These are phyloP conservation scores for Fraxinus ornus DNA, from an alignment of 305 asterid genomes.

Conservation along the genomic window DNA sequence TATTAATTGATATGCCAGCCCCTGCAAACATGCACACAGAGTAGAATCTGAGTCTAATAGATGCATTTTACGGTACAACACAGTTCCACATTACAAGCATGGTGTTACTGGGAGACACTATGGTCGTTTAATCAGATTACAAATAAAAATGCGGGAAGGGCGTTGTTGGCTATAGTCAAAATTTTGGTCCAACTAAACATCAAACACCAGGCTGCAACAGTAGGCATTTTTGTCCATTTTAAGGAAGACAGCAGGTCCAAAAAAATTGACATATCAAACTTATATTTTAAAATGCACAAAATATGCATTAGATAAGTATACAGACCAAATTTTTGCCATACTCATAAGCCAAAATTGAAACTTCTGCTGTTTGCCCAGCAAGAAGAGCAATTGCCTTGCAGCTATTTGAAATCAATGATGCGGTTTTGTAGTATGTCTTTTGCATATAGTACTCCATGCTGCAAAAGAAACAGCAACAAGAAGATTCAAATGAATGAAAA, in stretches of 20 bases:
- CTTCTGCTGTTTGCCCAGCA: conserved; percentile 89
- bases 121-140: neutral
- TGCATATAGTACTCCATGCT: conserved; percentile 99
- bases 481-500: neutral
- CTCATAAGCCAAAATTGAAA: conserved; percentile 79
- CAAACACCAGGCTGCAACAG: neutral
- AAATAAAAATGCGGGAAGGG: neutral
- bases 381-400: conserved; percentile 89
- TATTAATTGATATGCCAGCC: conserved; percentile 88
- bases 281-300: neutral
- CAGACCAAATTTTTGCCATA: conserved; percentile 92
- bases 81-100: neutral
- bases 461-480: conserved; percentile 29
- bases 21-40: conserved; percentile 41
- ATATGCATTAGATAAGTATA: neutral
- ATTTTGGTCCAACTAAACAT: neutral
- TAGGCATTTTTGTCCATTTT: neutral
- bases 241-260: neutral
- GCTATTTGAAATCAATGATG: conserved; percentile 92
- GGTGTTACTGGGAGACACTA: neutral
- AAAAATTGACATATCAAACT: neutral
- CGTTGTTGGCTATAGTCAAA: neutral
- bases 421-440: conserved; percentile 95
- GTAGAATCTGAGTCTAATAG: neutral
- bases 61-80: neutral